Conservation (phyloP, 768 basidiomycete species). For the Serendipita sp. region DNA sequence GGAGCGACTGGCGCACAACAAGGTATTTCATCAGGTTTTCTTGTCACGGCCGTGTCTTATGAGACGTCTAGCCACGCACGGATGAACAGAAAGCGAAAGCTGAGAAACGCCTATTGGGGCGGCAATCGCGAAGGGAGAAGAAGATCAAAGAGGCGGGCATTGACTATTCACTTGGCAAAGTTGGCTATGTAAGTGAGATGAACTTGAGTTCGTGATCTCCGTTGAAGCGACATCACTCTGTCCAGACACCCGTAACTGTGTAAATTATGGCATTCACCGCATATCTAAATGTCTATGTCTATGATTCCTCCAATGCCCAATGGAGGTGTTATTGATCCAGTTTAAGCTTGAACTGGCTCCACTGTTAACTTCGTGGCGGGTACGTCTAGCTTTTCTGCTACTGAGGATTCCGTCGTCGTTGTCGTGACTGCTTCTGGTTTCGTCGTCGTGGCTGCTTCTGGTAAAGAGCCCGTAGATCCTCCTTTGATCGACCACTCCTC, state of each 20-base stretch:
- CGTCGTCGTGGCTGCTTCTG: no score
- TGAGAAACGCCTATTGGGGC: conserved; percentile 51
- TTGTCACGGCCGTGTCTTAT: not conserved
- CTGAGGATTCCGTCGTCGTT: not conserved
- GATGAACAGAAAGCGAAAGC: conserved; percentile 50
- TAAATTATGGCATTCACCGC: not conserved
- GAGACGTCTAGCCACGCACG: conserved; percentile 46
- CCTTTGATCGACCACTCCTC: conserved; percentile 70
- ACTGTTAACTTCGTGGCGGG: not conserved
- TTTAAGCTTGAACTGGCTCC: not conserved
- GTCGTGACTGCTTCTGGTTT: no score
- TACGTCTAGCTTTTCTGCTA: not conserved
- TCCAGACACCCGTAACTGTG: not conserved
- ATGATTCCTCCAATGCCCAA: not conserved
- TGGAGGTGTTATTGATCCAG: not conserved
- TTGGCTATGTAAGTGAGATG: conserved; percentile 58
- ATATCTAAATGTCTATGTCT: not conserved
- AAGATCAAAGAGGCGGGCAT: conserved; percentile 74
- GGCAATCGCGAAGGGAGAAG: conserved; percentile 60
- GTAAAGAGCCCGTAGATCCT: conserved; percentile 3
- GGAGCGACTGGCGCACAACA: conserved; percentile 62
- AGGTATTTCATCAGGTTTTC: conserved; percentile 33
- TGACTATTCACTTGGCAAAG: conserved; percentile 68
- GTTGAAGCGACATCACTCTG: not conserved
- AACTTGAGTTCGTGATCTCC: not conserved